phyloP scores from a whole-genome alignment of 441 rosid genomes.

The Syzygium malaccense region DNA sequence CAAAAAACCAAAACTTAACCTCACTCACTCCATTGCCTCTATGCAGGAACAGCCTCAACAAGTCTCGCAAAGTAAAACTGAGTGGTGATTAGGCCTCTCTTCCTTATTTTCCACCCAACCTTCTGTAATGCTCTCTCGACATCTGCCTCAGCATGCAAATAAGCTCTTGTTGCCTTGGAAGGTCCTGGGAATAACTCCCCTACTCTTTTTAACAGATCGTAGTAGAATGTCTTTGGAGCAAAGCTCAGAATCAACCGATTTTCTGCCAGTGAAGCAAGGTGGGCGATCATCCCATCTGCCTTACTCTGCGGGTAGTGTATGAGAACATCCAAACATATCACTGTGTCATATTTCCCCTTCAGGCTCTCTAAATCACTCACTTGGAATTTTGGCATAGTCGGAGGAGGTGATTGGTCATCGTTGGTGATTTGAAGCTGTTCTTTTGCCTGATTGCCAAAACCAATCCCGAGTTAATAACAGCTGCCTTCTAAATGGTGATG shows the following conservation, averaged over 20 bases:
- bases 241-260: slow-evolving; percentile 72
- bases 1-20: slow-evolving; percentile 25
- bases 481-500: not conserved
- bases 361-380: slow-evolving; percentile 83
- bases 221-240: slow-evolving; percentile 86
- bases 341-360: slow-evolving; percentile 64
- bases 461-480: not conserved
- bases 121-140: slow-evolving; percentile 69
- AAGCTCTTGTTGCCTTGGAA: slow-evolving; percentile 89
- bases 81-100: slow-evolving; percentile 67
- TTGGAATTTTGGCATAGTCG: slow-evolving; percentile 56
- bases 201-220: slow-evolving; percentile 62
- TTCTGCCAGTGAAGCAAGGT: slow-evolving; percentile 81
- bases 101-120: slow-evolving; percentile 83
- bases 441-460: slow-evolving; percentile 35
- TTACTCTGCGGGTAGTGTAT: slow-evolving; percentile 90
- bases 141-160: slow-evolving; percentile 79
- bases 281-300: slow-evolving; percentile 89
- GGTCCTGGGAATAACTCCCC: slow-evolving; percentile 96
- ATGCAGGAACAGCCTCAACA: slow-evolving; percentile 77
- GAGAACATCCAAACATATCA: slow-evolving; percentile 82
- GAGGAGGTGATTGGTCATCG: slow-evolving; percentile 7
- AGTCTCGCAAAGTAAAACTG: slow-evolving; percentile 86
- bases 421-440: slow-evolving; percentile 33
- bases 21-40: slow-evolving; percentile 4